Evolutionary conservation across 306 rosid species (phyloP).

Genomic region (Cicer chorassanicum): DNA sequence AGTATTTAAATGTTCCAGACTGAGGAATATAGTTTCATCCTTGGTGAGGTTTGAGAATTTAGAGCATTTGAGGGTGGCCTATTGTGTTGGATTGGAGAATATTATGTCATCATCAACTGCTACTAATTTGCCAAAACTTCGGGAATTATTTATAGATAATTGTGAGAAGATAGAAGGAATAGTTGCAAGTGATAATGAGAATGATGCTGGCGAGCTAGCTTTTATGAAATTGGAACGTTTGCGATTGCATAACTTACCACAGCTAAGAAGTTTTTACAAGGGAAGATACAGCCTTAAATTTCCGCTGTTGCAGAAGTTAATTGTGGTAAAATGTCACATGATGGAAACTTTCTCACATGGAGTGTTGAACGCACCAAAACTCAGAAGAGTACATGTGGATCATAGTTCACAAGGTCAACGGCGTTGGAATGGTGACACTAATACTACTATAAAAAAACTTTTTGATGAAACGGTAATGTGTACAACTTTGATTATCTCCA

Average conservation of each 20-base stretch:
- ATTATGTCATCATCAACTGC: not conserved
- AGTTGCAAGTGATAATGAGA: not conserved
- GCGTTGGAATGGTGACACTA: constrained; percentile 37
- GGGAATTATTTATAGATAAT: accelerated
- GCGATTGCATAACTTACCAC: not conserved
- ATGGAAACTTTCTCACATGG: constrained; percentile 4
- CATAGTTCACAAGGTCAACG: not conserved
- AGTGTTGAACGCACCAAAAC: not conserved
- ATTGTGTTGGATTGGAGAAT: constrained; percentile 1
- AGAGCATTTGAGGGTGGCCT: accelerated
- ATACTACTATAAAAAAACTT: not conserved
- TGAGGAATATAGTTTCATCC: not conserved
- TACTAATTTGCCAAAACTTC: not conserved
- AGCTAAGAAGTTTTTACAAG: constrained; percentile 1
- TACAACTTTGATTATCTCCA: not conserved
- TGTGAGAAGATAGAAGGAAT: constrained; percentile 15
- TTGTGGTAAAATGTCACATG: not conserved
- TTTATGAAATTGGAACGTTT: not conserved
- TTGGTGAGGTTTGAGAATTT: not conserved
- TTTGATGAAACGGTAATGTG: constrained; percentile 2
- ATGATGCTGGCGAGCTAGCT: not conserved
- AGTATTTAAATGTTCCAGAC: not conserved
- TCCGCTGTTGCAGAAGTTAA: not conserved
- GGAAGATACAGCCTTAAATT: constrained; percentile 14
- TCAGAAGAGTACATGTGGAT: not conserved